Evolutionary conservation across 192 early-diverging fungal genomes (phyloP), one percentile per base, ranked within the genome.

Genomic region (Coemansia sp.): DNA sequence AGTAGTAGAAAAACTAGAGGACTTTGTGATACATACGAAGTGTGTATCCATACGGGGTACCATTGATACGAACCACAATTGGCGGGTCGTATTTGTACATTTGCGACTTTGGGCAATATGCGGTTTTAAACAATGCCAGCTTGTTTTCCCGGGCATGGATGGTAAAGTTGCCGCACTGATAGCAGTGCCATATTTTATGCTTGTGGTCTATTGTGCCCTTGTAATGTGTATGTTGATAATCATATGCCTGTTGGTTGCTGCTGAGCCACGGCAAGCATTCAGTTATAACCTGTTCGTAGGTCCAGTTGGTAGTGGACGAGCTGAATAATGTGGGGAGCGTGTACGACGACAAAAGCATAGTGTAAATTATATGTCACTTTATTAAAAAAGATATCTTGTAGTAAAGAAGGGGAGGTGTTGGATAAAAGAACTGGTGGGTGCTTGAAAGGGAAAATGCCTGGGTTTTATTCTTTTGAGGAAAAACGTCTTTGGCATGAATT

Each of bases 321-420:
- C n/a, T 52, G 19, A 21, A 52, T 19, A 11, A 23, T 21, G 2
- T 22, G 0, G 61, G 61, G 8, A 63, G 61, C 14, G 50, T 39
- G 21, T 63, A 63, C 7, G 61, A 63, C 1, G 61, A 63, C 23
- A 63, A 15, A 14, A 63, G 49, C 61, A 63, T 63, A 15, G 12
- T 8, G 7, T 15, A 43, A 47, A 14, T 1, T 37, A 52, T 11
- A 53, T 53, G 9, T 45, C 41, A n/a, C 21, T 51, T 52, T 51
- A 21, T 62, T 25, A 19, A 22, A 22, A 14, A 45, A 15, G 14
- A 38, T 35, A 38, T 15, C 23, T 66, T 15, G 24, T 43, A n/a
- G 48, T 8, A 21, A 21, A 21, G 48, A 22, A 6, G 19, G 21
- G n/a, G 43, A 49, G n/a, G 19, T 19, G 7, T n/a, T 22, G 48